These are phyloP conservation scores for Kuraishia cidri DNA, from an alignment of 805 yeast genomes.

Conservation along the genomic window DNA sequence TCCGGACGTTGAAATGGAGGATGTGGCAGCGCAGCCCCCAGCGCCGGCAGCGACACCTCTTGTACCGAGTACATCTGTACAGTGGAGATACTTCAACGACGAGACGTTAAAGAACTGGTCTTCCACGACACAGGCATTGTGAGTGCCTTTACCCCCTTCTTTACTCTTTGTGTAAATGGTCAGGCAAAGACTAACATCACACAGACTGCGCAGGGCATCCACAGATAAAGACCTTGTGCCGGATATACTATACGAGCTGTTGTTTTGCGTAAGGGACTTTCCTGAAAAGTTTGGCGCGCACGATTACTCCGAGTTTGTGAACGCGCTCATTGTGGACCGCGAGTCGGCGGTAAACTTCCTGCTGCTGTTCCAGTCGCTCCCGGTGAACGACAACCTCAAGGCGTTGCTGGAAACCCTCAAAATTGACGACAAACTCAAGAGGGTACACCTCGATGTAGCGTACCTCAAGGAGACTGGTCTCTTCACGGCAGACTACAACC, in stretches of 20 bases:
- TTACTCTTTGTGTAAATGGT: no score
- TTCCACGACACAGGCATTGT: no score
- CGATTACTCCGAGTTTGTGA: conserved; percentile 2
- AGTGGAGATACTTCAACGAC: no score
- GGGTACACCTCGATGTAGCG: conserved; percentile 16
- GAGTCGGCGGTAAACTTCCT: conserved; percentile 6
- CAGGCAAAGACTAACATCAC: no score
- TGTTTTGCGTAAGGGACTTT: neutral
- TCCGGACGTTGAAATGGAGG: no score
- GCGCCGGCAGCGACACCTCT: no score
- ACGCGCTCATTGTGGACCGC: conserved; percentile 1
- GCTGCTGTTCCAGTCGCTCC: conserved; percentile 15
- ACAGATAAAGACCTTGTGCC: no score
- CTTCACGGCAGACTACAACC: conserved; percentile 16
- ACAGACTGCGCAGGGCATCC: no score
- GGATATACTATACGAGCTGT: conserved; percentile 1
- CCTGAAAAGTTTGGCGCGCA: conserved; percentile 8
- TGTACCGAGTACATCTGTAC: no score
- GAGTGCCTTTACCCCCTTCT: no score
- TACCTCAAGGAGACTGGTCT: conserved; percentile 15
- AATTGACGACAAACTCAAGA: conserved; percentile 15
- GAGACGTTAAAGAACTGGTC: no score
- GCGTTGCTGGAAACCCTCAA: conserved; percentile 14
- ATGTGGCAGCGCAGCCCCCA: no score
- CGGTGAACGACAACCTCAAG: conserved; percentile 8